phyloP scores from a whole-genome alignment of 306 rosid genomes.

The Geum urbanum region DNA sequence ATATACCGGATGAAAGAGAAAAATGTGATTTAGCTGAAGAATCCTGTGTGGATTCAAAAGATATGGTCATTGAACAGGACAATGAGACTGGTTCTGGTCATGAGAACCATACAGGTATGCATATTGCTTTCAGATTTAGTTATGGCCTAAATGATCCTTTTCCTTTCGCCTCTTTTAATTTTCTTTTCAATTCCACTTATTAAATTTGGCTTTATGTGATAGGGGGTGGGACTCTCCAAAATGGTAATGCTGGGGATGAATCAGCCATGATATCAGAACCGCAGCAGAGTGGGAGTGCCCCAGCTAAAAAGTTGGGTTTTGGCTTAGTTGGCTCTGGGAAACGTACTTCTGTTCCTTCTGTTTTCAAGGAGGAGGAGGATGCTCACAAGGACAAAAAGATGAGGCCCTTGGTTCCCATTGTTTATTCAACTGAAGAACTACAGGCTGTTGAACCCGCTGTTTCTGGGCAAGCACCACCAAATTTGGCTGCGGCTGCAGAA shows the following conservation, averaged over 20 bases:
- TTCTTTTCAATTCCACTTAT: slow-evolving; percentile 14
- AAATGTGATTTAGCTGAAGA: slow-evolving; percentile 39
- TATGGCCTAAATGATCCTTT: not conserved
- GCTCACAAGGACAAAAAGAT: slow-evolving; percentile 89
- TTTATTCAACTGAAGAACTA: slow-evolving; percentile 92
- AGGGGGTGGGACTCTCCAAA: slow-evolving; percentile 56
- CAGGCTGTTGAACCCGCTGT: slow-evolving; percentile 71
- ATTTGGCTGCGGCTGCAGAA: slow-evolving; percentile 98
- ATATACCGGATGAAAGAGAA: slow-evolving; percentile 35
- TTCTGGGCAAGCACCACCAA: slow-evolving; percentile 66
- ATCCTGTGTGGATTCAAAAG: slow-evolving; percentile 40
- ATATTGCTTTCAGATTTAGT: not conserved
- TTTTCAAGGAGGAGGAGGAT: slow-evolving; percentile 90
- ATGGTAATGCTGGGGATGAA: slow-evolving; percentile 49
- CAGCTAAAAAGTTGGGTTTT: slow-evolving; percentile 85
- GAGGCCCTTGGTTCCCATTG: slow-evolving; percentile 99
- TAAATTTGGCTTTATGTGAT: slow-evolving; percentile 29
- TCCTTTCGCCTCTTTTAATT: not conserved
- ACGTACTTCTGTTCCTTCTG: slow-evolving; percentile 86
- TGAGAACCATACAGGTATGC: slow-evolving; percentile 54
- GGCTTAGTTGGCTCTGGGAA: slow-evolving; percentile 95
- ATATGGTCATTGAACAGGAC: slow-evolving; percentile 37
- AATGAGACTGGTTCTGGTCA: slow-evolving; percentile 37
- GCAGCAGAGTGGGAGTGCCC: slow-evolving; percentile 56
- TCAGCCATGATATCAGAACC: slow-evolving; percentile 53